Conservation (phyloP, 116 monocot genomes). For the Iris pallida region DNA sequence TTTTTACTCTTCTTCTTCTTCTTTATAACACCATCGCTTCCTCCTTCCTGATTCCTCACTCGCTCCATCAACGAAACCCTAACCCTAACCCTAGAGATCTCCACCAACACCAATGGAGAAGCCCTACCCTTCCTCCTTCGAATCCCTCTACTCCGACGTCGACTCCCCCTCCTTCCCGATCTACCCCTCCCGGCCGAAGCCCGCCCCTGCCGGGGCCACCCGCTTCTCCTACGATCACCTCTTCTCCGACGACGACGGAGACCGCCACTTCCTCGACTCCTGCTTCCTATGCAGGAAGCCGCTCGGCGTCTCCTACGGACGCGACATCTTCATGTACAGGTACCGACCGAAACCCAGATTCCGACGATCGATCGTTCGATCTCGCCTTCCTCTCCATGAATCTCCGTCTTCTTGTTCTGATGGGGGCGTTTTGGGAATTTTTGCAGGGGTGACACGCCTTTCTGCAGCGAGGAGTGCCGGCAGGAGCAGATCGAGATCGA, state of each 20-base stretch:
- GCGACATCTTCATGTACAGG: slow-evolving; percentile 41
- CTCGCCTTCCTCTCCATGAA: neutral
- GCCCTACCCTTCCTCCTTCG: neutral
- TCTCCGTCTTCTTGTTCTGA: neutral
- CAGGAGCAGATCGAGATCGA: slow-evolving; percentile 67
- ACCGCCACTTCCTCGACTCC: neutral
- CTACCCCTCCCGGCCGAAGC: neutral
- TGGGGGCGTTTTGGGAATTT: neutral
- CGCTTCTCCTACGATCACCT: neutral
- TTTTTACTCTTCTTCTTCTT: too few species aligned
- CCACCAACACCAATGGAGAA: neutral
- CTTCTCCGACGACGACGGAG: neutral
- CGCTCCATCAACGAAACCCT: too few species aligned
- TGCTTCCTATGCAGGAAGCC: neutral
- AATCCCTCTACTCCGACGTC: neutral
- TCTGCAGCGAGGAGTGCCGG: slow-evolving; percentile 90
- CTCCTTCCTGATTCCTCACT: too few species aligned
- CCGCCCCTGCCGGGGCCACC: neutral
- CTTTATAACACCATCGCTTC: too few species aligned
- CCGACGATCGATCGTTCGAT: neutral
- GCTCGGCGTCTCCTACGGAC: neutral
- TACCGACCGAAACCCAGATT: neutral
- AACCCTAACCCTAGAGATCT: neutral
- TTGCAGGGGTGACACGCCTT: slow-evolving; percentile 63
- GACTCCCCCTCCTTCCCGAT: neutral